Evolutionary conservation across 768 basidiomycete genomes (phyloP).

Genomic region (Exsudoporus frostii): DNA sequence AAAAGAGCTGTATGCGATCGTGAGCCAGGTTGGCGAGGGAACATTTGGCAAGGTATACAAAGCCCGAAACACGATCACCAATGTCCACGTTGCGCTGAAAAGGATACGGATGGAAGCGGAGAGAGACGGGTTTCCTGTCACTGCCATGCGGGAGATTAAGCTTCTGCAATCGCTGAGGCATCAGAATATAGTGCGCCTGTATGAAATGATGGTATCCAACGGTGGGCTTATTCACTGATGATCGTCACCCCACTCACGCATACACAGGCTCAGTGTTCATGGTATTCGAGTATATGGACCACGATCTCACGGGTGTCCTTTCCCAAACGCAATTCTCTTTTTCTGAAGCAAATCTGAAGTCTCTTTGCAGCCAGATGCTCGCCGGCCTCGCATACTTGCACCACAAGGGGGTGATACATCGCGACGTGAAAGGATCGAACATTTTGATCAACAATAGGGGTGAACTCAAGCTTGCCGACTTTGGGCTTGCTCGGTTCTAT

Average conservation of each 20-base stretch:
- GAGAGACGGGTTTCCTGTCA: constrained; percentile 97
- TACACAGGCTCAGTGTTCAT: constrained; percentile 87
- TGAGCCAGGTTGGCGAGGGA: constrained; percentile 95
- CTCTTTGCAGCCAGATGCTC: constrained; percentile 94
- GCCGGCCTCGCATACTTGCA: constrained; percentile 93
- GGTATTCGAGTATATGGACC: constrained; percentile 99
- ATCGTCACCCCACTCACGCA: constrained; percentile 4
- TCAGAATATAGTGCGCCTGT: constrained; percentile 81
- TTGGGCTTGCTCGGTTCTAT: constrained; percentile 95
- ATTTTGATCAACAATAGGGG: constrained; percentile 90
- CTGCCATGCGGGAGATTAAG: constrained; percentile 98
- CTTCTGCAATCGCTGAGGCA: constrained; percentile 89
- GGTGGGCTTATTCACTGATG: constrained; percentile 46
- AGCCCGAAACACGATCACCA: constrained; percentile 79
- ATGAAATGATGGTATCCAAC: constrained; percentile 99
- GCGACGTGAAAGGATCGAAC: constrained; percentile 99
- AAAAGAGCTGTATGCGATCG: constrained; percentile 75
- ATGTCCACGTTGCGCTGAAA: constrained; percentile 83
- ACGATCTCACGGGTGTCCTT: constrained; percentile 92
- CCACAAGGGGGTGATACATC: constrained; percentile 92
- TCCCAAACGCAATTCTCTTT: constrained; percentile 89
- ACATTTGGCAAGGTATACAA: constrained; percentile 99
- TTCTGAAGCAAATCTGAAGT: constrained; percentile 87
- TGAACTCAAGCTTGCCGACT: constrained; percentile 94
- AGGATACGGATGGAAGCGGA: constrained; percentile 98